Conservation (phyloP, 768 basidiomycete species). For the Thelephora ganbajun region DNA sequence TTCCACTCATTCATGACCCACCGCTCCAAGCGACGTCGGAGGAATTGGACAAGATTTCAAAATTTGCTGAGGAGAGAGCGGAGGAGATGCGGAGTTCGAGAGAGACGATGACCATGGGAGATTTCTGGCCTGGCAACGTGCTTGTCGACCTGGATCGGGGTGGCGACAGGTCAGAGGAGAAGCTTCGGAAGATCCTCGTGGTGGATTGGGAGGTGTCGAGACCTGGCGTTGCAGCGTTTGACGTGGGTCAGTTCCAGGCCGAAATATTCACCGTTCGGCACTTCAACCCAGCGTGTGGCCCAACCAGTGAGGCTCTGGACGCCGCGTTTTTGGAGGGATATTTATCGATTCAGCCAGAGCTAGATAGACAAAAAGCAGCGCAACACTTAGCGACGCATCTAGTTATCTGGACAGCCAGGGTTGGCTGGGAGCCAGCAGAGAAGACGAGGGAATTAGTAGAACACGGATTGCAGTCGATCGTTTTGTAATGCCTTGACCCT, state of each 20-base stretch:
- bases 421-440: constrained; percentile 34
- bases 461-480: constrained; percentile 28
- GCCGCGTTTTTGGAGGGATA: constrained; percentile 34
- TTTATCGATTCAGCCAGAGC: constrained; percentile 11
- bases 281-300: constrained; percentile 28
- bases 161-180: constrained; percentile 7
- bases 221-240: constrained; percentile 40
- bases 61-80: constrained; percentile 17
- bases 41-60: constrained; percentile 21
- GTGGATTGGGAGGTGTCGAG: constrained; percentile 57
- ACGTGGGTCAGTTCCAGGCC: constrained; percentile 51
- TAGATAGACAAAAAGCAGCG: constrained; percentile 16
- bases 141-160: constrained; percentile 26
- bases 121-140: constrained; percentile 65
- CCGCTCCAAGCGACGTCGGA: constrained; percentile 23
- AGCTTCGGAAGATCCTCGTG: constrained; percentile 29
- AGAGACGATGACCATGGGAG: constrained; percentile 38
- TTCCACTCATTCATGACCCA: constrained; percentile 22
- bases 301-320: constrained; percentile 23
- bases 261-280: constrained; percentile 38
- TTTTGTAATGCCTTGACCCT: constrained; percentile 64
- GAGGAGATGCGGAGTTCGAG: constrained; percentile 18
- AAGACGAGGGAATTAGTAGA: constrained; percentile 32
- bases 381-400: constrained; percentile 44
- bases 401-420: constrained; percentile 33